phyloP scores from a whole-genome alignment of 2,329 filamentous ascomycete species.

The Phaeoacremonium minimum region DNA sequence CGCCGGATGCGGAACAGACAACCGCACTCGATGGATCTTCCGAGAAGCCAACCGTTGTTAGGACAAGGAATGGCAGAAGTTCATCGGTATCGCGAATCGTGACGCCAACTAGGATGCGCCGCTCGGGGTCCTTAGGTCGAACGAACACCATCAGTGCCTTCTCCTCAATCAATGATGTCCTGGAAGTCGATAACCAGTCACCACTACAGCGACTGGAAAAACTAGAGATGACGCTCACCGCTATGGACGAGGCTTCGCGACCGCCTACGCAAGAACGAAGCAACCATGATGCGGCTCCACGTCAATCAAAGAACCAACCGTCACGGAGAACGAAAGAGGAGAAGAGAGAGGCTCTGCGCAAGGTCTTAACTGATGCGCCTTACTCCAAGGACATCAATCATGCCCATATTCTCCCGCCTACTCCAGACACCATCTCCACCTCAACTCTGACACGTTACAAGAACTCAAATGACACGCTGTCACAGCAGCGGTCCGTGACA shows the following conservation, averaged over 20 bases:
- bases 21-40: not conserved
- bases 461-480: constrained; percentile 41
- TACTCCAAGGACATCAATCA: constrained; percentile 31
- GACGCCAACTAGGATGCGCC: constrained; percentile 16
- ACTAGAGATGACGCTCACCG: constrained; percentile 23
- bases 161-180: constrained; percentile 39
- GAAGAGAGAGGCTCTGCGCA: constrained; percentile 42
- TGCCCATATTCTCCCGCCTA: constrained; percentile 47
- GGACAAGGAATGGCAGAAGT: constrained; percentile 1
- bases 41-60: constrained; percentile 11
- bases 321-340: constrained; percentile 33
- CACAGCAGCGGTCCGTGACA: not conserved
- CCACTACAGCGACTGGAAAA: constrained; percentile 48
- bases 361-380: constrained; percentile 43
- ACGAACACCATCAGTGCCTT: constrained; percentile 28
- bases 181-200: constrained; percentile 32
- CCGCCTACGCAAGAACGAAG: constrained; percentile 21
- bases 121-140: constrained; percentile 24
- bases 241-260: constrained; percentile 21
- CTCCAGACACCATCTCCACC: constrained; percentile 56
- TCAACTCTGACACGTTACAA: constrained; percentile 47
- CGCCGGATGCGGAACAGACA: constrained; percentile 16
- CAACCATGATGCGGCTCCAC: constrained; percentile 12
- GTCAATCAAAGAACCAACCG: constrained; percentile 11
- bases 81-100: constrained; percentile 10